These are phyloP conservation scores for Penicillium sp. DNA, from an alignment of 2,329 filamentous ascomycete species.

Conservation along the genomic window DNA sequence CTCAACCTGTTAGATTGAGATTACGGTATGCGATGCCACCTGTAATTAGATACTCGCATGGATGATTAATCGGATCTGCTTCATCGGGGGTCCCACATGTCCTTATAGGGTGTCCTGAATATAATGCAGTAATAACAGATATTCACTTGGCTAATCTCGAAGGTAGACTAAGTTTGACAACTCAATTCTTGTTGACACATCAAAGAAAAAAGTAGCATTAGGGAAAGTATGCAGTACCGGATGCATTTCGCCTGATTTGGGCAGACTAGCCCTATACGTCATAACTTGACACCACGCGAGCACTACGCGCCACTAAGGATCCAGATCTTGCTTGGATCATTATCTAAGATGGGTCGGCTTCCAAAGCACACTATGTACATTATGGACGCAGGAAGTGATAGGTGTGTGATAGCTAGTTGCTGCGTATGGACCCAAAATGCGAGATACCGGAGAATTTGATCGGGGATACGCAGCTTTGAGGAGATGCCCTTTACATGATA, in stretches of 20 bases:
- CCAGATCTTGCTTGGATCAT: not conserved
- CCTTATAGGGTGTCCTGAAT: too few relatives aligned
- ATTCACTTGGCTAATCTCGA: not conserved
- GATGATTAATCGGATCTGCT: too few relatives aligned
- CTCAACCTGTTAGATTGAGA: too few relatives aligned
- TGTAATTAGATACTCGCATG: too few relatives aligned
- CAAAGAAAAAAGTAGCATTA: not conserved
- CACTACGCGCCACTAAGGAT: not conserved
- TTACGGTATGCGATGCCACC: too few relatives aligned
- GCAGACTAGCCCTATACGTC: conserved; percentile 3
- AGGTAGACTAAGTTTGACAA: not conserved
- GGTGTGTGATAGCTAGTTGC: not conserved
- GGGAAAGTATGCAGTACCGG: not conserved
- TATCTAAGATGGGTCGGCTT: not conserved
- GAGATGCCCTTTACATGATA: not conserved
- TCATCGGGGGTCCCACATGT: too few relatives aligned
- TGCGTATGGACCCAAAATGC: not conserved
- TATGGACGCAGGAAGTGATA: not conserved
- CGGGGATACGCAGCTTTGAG: not conserved
- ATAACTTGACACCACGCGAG: not conserved
- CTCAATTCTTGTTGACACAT: not conserved
- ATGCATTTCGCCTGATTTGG: not conserved
- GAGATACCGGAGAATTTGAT: not conserved
- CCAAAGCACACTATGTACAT: not conserved
- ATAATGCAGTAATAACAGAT: too few relatives aligned